phyloP scores from a whole-genome alignment of 2,329 filamentous ascomycete species.

The Trichoderma sp. region DNA sequence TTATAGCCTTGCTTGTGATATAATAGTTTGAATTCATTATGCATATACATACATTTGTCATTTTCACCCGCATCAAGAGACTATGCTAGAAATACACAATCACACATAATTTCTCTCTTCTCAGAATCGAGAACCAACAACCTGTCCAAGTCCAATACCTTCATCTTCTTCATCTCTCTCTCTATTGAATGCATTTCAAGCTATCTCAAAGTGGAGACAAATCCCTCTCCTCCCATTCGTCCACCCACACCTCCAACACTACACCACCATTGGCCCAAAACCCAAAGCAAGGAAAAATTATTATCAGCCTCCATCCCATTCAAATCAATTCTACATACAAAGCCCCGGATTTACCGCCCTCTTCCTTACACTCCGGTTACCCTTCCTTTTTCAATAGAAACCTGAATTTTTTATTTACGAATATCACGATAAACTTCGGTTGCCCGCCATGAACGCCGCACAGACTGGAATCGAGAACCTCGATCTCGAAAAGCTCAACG shows the following conservation, averaged over 20 bases:
- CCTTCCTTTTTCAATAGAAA: not conserved
- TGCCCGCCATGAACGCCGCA: constrained; percentile 36
- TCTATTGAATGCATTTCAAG: not conserved
- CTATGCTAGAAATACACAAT: not conserved
- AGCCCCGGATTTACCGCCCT: not conserved
- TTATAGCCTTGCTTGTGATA: constrained; percentile 1
- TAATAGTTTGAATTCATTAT: not conserved
- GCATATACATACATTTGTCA: not conserved
- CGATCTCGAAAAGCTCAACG: constrained; percentile 73
- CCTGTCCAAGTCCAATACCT: too few species aligned
- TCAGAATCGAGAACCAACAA: not conserved
- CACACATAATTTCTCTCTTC: not conserved
- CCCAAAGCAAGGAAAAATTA: not conserved
- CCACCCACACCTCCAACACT: not conserved
- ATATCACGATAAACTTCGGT: not conserved
- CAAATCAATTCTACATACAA: not conserved
- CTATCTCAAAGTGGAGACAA: not conserved
- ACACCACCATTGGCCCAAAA: not conserved
- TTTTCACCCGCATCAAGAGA: not conserved
- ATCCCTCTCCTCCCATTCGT: not conserved
- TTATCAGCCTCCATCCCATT: not conserved
- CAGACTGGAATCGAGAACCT: constrained; percentile 47
- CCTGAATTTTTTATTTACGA: not conserved
- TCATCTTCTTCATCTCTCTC: not conserved
- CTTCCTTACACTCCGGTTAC: not conserved